Conservation (phyloP, 176 grass and related monocot species). For the Musa beccarii region DNA sequence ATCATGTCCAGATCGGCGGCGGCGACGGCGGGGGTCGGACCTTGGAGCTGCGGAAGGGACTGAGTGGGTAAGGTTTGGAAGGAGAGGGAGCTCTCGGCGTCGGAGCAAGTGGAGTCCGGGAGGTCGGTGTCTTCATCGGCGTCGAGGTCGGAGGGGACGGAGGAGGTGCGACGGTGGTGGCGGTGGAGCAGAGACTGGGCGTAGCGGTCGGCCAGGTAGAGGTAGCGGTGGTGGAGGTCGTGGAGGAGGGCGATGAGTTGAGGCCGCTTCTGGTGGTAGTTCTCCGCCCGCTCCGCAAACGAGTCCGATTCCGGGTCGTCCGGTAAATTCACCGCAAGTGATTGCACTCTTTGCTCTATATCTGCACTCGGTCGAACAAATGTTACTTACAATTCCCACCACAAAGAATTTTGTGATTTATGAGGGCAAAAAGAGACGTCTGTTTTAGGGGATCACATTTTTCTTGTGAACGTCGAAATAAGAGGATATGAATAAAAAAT, state of each 20-base stretch:
- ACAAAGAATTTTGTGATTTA: neutral
- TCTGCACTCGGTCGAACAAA: constrained; percentile 24
- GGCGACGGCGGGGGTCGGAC: no score
- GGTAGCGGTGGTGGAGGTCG: constrained; percentile 86
- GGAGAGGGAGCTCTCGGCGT: constrained; percentile 81
- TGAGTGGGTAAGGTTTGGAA: constrained; percentile 31
- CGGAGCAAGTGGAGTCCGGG: constrained; percentile 43
- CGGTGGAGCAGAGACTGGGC: constrained; percentile 34
- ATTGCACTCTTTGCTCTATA: constrained; percentile 70
- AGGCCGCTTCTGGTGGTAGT: constrained; percentile 76
- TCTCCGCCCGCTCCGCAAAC: constrained; percentile 65
- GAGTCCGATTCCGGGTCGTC: constrained; percentile 51
- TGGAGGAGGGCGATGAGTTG: constrained; percentile 80
- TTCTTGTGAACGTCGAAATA: no score
- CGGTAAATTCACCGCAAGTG: constrained; percentile 38
- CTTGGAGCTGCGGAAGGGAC: neutral
- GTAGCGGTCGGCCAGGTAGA: constrained; percentile 96
- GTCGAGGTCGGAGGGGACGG: constrained; percentile 20
- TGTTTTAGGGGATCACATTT: neutral
- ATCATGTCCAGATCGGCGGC: constrained; percentile 24
- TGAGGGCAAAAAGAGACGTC: neutral
- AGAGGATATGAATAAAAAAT: no score
- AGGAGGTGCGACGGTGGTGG: constrained; percentile 3
- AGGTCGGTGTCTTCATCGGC: constrained; percentile 26
- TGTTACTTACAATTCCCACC: neutral